Evolutionary conservation across 225 moss, liverwort and hornwort genomes (phyloP).

Genomic region (Sphagnum contortum): DNA sequence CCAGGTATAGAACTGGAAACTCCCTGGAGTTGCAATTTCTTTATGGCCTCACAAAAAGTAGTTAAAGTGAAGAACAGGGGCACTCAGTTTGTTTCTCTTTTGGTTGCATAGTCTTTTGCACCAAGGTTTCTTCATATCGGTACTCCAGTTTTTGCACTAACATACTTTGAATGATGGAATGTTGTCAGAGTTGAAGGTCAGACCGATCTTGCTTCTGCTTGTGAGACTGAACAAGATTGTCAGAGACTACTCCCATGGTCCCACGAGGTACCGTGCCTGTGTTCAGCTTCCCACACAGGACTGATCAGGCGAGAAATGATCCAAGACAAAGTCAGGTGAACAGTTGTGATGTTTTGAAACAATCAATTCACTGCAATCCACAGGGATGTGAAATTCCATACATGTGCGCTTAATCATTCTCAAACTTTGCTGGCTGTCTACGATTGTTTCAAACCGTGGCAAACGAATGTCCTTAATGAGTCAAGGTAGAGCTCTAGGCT

Average conservation of each 20-base stretch:
- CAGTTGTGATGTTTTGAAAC: too few species aligned
- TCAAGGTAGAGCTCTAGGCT: too few species aligned
- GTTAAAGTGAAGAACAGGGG: not conserved
- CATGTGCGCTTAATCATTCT: too few species aligned
- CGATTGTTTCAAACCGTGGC: too few species aligned
- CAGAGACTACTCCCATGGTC: constrained; percentile 37
- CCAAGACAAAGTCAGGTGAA: too few species aligned
- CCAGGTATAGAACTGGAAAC: constrained; percentile 26
- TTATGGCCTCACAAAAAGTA: not conserved
- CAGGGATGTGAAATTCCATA: too few species aligned
- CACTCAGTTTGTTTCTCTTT: not conserved
- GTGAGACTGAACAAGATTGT: constrained; percentile 52
- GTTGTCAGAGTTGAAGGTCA: constrained; percentile 52
- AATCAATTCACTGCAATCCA: too few species aligned
- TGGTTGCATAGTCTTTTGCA: not conserved
- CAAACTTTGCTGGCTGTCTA: too few species aligned
- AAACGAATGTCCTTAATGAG: too few species aligned
- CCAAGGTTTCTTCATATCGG: not conserved
- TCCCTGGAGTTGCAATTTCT: not conserved
- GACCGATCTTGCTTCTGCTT: constrained; percentile 45
- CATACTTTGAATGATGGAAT: not conserved
- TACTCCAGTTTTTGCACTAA: not conserved
- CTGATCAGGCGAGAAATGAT: too few species aligned
- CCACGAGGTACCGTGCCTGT: constrained; percentile 49
- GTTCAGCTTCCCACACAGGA: constrained; percentile 3